Conservation (phyloP, 2,329 filamentous ascomycete species). For the Colletotrichum caudatum region DNA sequence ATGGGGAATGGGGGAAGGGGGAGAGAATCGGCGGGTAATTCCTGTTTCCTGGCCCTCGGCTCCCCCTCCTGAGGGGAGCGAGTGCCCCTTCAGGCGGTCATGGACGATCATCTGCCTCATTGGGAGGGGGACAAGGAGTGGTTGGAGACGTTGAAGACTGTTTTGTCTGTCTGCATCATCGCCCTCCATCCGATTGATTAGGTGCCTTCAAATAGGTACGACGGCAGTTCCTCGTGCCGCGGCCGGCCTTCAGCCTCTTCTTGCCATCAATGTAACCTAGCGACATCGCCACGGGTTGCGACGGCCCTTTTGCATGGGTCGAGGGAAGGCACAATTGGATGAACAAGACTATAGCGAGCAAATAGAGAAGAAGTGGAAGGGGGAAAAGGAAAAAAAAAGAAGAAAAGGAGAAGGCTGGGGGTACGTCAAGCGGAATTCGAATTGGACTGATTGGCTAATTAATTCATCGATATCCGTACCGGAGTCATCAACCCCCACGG, state of each 20-base stretch:
- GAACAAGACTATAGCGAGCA: not conserved
- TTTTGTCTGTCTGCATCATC: not conserved
- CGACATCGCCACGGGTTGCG: not conserved
- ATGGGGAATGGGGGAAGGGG: not conserved
- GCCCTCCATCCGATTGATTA: not conserved
- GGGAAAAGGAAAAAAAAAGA: not conserved
- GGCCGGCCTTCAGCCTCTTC: not conserved
- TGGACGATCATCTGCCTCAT: constrained; percentile 35
- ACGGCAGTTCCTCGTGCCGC: not conserved
- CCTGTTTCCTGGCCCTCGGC: constrained; percentile 15
- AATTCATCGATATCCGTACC: not conserved
- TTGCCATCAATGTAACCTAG: not conserved
- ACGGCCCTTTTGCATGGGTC: too few species aligned
- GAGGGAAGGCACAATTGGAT: not conserved
- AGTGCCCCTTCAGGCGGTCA: not conserved
- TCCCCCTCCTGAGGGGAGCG: constrained; percentile 16
- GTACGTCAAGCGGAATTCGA: not conserved
- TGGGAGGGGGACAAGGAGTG: not conserved
- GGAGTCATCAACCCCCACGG: not conserved
- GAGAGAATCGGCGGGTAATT: constrained; percentile 15
- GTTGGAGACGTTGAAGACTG: not conserved
- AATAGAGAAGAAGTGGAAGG: not conserved
- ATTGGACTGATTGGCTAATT: not conserved
- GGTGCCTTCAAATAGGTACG: too few species aligned
- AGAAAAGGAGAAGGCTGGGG: not conserved